A percentile compares a stretch with the other conserved stretches of the same genome.
Conservation (phyloP, 1,139 yeast genomes). For the Saccharomyces hybrid region DNA sequence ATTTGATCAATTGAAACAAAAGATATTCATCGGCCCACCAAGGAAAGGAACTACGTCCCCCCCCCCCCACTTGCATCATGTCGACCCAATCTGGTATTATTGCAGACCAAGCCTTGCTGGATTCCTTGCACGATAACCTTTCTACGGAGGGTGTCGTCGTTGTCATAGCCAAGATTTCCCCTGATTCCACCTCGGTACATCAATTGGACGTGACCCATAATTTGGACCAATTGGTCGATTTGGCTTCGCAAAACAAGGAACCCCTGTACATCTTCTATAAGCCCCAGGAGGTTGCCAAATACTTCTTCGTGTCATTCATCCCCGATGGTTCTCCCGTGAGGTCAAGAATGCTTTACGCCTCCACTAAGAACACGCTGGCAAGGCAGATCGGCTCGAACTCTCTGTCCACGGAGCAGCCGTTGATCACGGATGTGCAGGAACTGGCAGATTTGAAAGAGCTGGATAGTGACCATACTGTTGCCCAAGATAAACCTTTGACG, state of each 20-base stretch:
- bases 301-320: conserved; percentile 68
- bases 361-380: conserved; percentile 69
- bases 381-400: conserved; percentile 64
- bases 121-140: conserved; percentile 16
- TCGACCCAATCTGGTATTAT: conserved; percentile 66
- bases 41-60: background rate
- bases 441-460: conserved; percentile 29
- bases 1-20: no score
- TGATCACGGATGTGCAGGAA: conserved; percentile 57
- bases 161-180: conserved; percentile 36
- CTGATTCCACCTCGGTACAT: conserved; percentile 36
- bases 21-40: background rate
- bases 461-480: conserved; percentile 19
- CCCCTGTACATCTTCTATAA: conserved; percentile 57
- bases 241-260: conserved; percentile 32
- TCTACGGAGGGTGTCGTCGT: conserved; percentile 26
- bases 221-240: conserved; percentile 33
- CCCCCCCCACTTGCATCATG: conserved; percentile 35
- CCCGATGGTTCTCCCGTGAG: conserved; percentile 82
- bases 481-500: conserved; percentile 41
- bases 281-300: conserved; percentile 30
- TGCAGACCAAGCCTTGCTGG: conserved; percentile 41
- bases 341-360: conserved; percentile 88
- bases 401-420: conserved; percentile 44
- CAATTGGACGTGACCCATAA: conserved; percentile 32